Conservation (phyloP, 2,329 filamentous ascomycete species). For the Pseudogymnoascus sp. region DNA sequence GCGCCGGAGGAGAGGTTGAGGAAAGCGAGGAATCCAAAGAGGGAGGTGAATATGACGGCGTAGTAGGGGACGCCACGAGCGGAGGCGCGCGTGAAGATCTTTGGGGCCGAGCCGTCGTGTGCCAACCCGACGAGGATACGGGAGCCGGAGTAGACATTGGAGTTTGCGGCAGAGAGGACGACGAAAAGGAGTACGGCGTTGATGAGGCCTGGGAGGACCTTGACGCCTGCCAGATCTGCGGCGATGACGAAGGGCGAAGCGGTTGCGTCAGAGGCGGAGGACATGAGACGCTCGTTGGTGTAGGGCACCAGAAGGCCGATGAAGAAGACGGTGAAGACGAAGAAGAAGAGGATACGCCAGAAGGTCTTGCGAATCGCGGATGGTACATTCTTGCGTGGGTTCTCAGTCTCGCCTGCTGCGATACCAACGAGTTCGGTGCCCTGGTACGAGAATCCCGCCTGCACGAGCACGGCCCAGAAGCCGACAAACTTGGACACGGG, state of each 20-base stretch:
- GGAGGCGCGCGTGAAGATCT: slow-evolving; percentile 52
- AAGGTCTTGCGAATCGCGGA: slow-evolving; percentile 67
- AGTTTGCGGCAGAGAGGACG: slow-evolving; percentile 71
- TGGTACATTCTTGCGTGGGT: slow-evolving; percentile 66
- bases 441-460: slow-evolving; percentile 63
- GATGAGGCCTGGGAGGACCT: slow-evolving; percentile 59
- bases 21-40: slow-evolving; percentile 58
- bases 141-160: slow-evolving; percentile 66
- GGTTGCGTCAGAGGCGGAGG: slow-evolving; percentile 46
- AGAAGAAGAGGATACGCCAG: slow-evolving; percentile 65
- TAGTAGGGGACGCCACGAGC: slow-evolving; percentile 53
- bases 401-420: slow-evolving; percentile 67
- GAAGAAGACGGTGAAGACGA: slow-evolving; percentile 59
- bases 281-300: slow-evolving; percentile 46
- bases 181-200: slow-evolving; percentile 72
- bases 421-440: slow-evolving; percentile 71
- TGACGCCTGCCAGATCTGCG: slow-evolving; percentile 53
- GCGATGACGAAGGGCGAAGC: slow-evolving; percentile 58
- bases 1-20: slow-evolving; percentile 55
- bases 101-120: slow-evolving; percentile 55
- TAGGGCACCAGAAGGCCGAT: slow-evolving; percentile 64
- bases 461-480: slow-evolving; percentile 62
- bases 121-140: slow-evolving; percentile 62
- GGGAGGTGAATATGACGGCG: slow-evolving; percentile 49
- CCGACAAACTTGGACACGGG: slow-evolving; percentile 55